phyloP scores from a whole-genome alignment of 371 early-diverging fungal genomes.

The Vairimorpha ceranae region DNA sequence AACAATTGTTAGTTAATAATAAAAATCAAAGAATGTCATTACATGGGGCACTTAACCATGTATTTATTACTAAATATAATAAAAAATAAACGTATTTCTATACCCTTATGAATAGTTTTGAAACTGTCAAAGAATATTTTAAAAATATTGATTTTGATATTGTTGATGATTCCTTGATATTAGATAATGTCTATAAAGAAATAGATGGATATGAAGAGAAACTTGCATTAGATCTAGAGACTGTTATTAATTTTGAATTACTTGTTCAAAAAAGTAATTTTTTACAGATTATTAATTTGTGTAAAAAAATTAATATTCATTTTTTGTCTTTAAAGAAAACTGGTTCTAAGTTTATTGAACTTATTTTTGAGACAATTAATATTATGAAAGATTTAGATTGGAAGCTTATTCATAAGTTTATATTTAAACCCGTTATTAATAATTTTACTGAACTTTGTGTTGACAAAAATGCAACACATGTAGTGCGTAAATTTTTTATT shows the following conservation, averaged over 20 bases:
- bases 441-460: conserved; percentile 1
- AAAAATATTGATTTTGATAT: conserved; percentile 23
- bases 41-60: conserved; percentile 70
- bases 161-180: conserved; percentile 13
- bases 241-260: conserved; percentile 29
- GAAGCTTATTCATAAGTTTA: not conserved
- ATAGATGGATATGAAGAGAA: conserved; percentile 20
- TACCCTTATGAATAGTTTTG: not conserved
- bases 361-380: conserved; percentile 16
- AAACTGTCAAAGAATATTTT: conserved; percentile 27
- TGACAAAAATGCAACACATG: conserved; percentile 39
- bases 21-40: conserved; percentile 71
- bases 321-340: conserved; percentile 32
- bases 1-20: conserved; percentile 69
- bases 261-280: conserved; percentile 23
- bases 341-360: conserved; percentile 42
- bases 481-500: conserved; percentile 32
- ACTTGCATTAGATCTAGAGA: not conserved
- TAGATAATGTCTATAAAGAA: conserved; percentile 48
- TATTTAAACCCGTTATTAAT: not conserved
- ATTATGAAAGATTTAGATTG: not conserved
- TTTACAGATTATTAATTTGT: conserved; percentile 20
- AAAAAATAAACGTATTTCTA: not conserved
- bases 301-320: conserved; percentile 22
- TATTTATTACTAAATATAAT: conserved; percentile 66